Evolutionary conservation across 495 filamentous ascomycete species (phyloP), one percentile per base, ranked within the genome.

Genomic region (Amphirosellinia nigrospora): DNA sequence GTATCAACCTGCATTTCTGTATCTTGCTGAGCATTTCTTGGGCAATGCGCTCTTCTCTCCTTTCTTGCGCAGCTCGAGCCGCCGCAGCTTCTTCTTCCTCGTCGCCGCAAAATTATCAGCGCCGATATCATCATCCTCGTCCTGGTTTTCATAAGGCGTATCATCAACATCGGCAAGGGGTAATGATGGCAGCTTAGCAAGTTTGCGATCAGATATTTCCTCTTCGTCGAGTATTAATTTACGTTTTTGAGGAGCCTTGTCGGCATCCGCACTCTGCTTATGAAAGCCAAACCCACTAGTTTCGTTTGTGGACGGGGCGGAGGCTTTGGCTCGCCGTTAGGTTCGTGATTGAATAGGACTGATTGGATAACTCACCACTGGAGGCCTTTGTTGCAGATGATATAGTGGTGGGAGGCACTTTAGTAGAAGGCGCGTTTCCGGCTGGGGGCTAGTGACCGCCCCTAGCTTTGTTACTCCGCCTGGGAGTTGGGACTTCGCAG

Each of bases 51-150:
- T 84, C 82, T 55, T 85, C 82, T 68, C 84, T 82, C 32, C 83
- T 77, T 69, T 86, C 83, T n/a, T 85, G 82, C 8, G 84, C 92
- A 34, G 93, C 90, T 72, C 93, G 87, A 34, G 94, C 93, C 23
- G 92, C 93, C 11, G 93, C 93, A 5, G 92, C 92, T 64, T 89
- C 88, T 78, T 97, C 94, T 77, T 97, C 96, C 77, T 98, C 95
- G 16, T 87, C 94, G 15, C 86, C 92, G 86, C 91, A 76, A 88
- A 89, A 83, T 91, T 91, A 69, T 87, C 91, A 62, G 89, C 89
- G 78, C 96, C 92, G 69, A 93, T 89, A 65, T 94, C 90, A 45
- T 93, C 90, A 68, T 87, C 88, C 64, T 90, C 89, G 69, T 84
- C 87, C 71, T 84, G 82, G 79, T 89, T 86, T 75, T 86, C 84